Base-by-base conservation (phyloP, 129 eudicot species). In the Centrapalus pauciflorus region DNA sequence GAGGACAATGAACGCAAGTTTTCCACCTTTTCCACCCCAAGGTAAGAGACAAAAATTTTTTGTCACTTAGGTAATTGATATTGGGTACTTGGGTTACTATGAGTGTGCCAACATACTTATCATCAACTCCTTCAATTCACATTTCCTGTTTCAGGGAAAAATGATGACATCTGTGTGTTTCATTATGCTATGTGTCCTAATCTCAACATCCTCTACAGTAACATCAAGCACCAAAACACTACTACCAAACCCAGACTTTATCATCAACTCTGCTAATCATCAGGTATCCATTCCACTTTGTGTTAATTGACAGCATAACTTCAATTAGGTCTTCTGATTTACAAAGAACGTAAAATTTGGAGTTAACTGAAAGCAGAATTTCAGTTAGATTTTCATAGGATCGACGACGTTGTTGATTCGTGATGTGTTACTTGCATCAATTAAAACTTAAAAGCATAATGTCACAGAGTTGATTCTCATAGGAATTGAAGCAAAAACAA, bases 241-340 rank as follows among this genome's bases (percentile, higher is more conserved):
- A 21, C 78, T 45, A 29, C 77, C 82, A 48, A 74, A 60, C 0
- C 72, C 91, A 13, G 33, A 71, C 64, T 60, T 88, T 66, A 65
- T 65, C n/a, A 72, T 88, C 85, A 85, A 82, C 81, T 45, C 69
- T 55, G 71, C 91, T 51, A 60, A 60, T 65, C 57, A 58, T 43
- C 82, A 85, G 87, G 84, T 71, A 24, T 0, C 37, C 1, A 14
- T 24, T 59, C 34, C 27, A 74, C 11, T 4, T 27, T 40, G 29
- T 27, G 69, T 26, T 25, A 64, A 45, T 45, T 64, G 0, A 57
- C 14, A 4, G 41, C 28, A 64, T 46, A 20, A 27, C 5, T 13
- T 29, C 19, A 55, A 4, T 28, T 2, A 6, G 35, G 21, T 56
- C 62, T 28, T 56, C 32, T 14, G 9, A 43, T 43, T 40, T 40